Percentiles rank a stretch among this genome's conserved stretches.
Evolutionary conservation across 225 moss, liverwort and hornwort species (phyloP).

Genomic region (Marchantia polymorpha): DNA sequence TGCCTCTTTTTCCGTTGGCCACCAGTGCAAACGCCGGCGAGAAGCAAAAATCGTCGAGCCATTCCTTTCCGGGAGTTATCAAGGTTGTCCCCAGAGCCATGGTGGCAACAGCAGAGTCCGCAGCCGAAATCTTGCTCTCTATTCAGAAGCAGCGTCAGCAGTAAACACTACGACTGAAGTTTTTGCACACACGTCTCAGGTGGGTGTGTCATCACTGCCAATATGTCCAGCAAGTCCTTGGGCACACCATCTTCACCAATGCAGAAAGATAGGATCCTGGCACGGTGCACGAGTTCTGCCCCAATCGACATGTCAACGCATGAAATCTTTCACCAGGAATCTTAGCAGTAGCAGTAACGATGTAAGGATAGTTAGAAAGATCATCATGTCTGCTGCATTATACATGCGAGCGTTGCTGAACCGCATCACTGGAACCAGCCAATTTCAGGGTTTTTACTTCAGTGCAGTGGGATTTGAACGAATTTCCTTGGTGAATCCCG

Average conservation of each 20-base stretch:
- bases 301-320: neutral
- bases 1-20: conserved; percentile 42
- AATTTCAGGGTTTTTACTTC: neutral
- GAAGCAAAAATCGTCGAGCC: conserved; percentile 14
- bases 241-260: neutral
- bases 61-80: conserved; percentile 32
- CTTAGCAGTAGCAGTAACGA: neutral
- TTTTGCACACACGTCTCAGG: neutral
- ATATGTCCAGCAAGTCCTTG: neutral
- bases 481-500: neutral
- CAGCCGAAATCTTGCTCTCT: conserved; percentile 46
- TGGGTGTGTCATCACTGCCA: neutral
- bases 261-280: neutral
- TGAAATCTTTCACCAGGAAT: neutral
- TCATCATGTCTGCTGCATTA: neutral
- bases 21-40: conserved; percentile 24
- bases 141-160: conserved; percentile 43
- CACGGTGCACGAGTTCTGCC: neutral
- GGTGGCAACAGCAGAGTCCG: conserved; percentile 46
- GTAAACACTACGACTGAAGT: conserved; percentile 9
- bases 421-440: neutral
- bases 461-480: neutral
- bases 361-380: neutral
- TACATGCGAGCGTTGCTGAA: neutral
- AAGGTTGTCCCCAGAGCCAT: conserved; percentile 45